Conservation (phyloP, 139 green algal species). For the Tetradesmus lagerheimii region DNA sequence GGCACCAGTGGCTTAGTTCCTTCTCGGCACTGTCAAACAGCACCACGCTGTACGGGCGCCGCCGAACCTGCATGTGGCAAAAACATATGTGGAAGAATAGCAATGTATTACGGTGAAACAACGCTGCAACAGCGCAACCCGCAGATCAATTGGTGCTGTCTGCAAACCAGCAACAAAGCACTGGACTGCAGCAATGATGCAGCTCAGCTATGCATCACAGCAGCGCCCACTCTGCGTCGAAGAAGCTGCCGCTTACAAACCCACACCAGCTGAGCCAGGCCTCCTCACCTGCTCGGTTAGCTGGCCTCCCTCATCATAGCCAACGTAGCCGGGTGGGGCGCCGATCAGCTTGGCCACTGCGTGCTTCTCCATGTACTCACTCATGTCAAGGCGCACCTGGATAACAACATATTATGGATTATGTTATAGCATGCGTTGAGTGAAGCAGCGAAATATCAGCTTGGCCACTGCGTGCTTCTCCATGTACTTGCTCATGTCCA, state of each 20-base stretch:
- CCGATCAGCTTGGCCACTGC: conserved; percentile 87
- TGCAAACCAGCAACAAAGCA: too few relatives aligned
- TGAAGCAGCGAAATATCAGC: conserved; percentile 71
- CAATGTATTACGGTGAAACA: too few relatives aligned
- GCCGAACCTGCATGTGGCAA: conserved; percentile 61
- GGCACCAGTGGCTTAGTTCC: too few relatives aligned
- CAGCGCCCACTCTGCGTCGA: too few relatives aligned
- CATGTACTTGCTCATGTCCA: conserved; percentile 99
- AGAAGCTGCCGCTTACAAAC: too few relatives aligned
- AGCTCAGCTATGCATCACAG: too few relatives aligned
- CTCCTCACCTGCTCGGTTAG: conserved; percentile 89
- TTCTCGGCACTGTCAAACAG: conserved; percentile 98
- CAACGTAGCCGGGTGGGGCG: conserved; percentile 95
- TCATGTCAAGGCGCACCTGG: conserved; percentile 87
- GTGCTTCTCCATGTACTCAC: conserved; percentile 98
- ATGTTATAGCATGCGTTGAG: background rate
- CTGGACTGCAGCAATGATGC: too few relatives aligned
- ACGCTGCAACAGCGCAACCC: too few relatives aligned
- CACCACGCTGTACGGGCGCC: conserved; percentile 88
- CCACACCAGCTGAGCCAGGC: too few relatives aligned
- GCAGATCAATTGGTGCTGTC: too few relatives aligned
- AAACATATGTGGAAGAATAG: background rate
- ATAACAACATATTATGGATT: background rate
- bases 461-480: conserved; percentile 91
- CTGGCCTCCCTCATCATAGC: conserved; percentile 97